These are phyloP conservation scores for Leucocoprinus leucothites DNA, from an alignment of 768 basidiomycete species.

Conservation along the genomic window DNA sequence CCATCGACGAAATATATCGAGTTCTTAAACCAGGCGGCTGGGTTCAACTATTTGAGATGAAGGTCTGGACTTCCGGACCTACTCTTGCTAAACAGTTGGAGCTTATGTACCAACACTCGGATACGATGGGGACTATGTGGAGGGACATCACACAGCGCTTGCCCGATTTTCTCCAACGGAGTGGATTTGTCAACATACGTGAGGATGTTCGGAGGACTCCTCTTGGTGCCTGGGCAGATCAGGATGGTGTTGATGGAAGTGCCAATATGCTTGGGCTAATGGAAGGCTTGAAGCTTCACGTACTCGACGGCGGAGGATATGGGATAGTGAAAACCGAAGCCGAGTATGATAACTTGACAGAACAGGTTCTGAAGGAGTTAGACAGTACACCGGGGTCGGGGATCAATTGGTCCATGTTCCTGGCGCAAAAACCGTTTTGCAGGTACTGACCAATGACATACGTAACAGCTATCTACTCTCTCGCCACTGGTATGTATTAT, in stretches of 20 bases:
- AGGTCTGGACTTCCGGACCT: conserved; percentile 1
- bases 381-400: conserved; percentile 2
- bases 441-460: no score
- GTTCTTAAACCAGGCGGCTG: conserved; percentile 11
- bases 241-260: conserved; percentile 3
- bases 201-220: background rate
- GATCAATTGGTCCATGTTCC: background rate
- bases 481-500: no score
- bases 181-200: conserved; percentile 3
- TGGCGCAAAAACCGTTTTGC: background rate
- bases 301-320: background rate
- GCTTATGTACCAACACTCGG: background rate
- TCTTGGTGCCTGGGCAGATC: conserved; percentile 3
- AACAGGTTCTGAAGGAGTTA: background rate
- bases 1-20: conserved; percentile 5
- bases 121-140: background rate
- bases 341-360: background rate
- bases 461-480: no score
- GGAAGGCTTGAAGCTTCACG: background rate
- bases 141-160: background rate
- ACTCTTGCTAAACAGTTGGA: conserved; percentile 2
- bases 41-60: conserved; percentile 6
- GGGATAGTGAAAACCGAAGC: background rate
- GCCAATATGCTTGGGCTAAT: background rate
- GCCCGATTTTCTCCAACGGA: background rate